These are phyloP conservation scores for Exophiala sp. DNA, from an alignment of 2,329 filamentous ascomycete species.

Conservation along the genomic window DNA sequence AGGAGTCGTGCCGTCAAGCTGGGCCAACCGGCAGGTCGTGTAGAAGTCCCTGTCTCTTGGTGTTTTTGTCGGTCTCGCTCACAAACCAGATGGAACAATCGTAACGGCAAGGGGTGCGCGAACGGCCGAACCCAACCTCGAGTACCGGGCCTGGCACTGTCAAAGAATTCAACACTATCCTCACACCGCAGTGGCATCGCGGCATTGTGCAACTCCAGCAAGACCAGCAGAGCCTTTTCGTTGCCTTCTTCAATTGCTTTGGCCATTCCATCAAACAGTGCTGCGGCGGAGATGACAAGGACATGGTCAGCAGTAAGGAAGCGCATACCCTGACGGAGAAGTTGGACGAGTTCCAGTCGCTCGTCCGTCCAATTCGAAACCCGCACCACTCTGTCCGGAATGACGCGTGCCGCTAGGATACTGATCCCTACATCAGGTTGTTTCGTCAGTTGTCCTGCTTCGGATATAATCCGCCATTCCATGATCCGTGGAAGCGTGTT, in stretches of 20 bases:
- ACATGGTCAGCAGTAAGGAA: constrained; percentile 22
- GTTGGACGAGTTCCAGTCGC: constrained; percentile 35
- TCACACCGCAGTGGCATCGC: background rate
- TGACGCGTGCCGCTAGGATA: constrained; percentile 29
- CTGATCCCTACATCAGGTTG: constrained; percentile 27
- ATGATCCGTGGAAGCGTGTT: constrained; percentile 12
- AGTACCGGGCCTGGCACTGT: background rate
- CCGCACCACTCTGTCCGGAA: constrained; percentile 36
- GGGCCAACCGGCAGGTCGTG: background rate
- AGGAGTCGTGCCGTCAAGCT: constrained; percentile 4
- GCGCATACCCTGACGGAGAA: constrained; percentile 35
- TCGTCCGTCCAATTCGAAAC: constrained; percentile 31
- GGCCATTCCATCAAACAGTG: constrained; percentile 39
- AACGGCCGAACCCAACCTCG: background rate
- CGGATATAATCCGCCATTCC: constrained; percentile 22
- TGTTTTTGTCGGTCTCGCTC: background rate
- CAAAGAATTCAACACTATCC: background rate
- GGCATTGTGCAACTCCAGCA: constrained; percentile 40
- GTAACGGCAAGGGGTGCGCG: constrained; percentile 14
- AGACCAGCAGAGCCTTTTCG: constrained; percentile 30
- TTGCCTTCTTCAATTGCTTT: constrained; percentile 38
- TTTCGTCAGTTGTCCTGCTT: constrained; percentile 16
- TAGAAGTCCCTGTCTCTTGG: background rate
- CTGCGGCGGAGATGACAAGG: constrained; percentile 31
- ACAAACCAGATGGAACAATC: constrained; percentile 22